A percentile compares a stretch with the other conserved stretches of the same genome.
Evolutionary conservation across 257 asterid species (phyloP).

Genomic region (Forsythia viridissima): DNA sequence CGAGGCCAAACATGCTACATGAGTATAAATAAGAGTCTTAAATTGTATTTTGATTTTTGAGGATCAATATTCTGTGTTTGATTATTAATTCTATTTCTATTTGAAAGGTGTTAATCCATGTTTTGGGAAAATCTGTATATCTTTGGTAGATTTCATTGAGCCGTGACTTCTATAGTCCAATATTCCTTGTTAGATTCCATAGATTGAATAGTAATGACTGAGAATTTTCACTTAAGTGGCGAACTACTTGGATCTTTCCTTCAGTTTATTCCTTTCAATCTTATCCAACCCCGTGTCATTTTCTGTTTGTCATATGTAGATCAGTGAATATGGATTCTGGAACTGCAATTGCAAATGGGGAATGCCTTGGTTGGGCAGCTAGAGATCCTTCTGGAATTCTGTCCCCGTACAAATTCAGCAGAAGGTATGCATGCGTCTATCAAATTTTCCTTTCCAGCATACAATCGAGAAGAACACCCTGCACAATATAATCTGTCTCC

Average conservation of each 20-base stretch:
- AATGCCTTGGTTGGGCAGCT: slow-evolving; percentile 87
- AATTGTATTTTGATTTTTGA: not conserved
- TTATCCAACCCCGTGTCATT: not conserved
- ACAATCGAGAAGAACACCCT: not conserved
- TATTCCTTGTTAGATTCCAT: not conserved
- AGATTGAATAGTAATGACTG: not conserved
- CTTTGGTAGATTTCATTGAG: not conserved
- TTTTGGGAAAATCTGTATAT: not conserved
- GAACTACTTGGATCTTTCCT: not conserved
- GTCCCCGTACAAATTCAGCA: slow-evolving; percentile 71
- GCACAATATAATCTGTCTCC: not conserved
- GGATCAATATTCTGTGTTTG: not conserved
- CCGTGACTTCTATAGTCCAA: not conserved
- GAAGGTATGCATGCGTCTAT: slow-evolving; percentile 50
- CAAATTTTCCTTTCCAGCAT: not conserved
- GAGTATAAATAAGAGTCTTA: not conserved
- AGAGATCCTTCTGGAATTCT: slow-evolving; percentile 79
- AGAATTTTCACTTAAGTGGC: not conserved
- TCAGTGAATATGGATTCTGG: slow-evolving; percentile 3
- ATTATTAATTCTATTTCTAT: no score
- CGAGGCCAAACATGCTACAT: not conserved
- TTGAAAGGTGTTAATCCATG: not conserved
- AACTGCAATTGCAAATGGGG: slow-evolving; percentile 24
- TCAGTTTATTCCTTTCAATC: not conserved
- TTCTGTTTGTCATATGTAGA: not conserved